Percentiles rank a stretch among this genome's conserved stretches.
These are phyloP conservation scores for Sisymbrium irio DNA, from an alignment of 345 rosid species.

Conservation along the genomic window DNA sequence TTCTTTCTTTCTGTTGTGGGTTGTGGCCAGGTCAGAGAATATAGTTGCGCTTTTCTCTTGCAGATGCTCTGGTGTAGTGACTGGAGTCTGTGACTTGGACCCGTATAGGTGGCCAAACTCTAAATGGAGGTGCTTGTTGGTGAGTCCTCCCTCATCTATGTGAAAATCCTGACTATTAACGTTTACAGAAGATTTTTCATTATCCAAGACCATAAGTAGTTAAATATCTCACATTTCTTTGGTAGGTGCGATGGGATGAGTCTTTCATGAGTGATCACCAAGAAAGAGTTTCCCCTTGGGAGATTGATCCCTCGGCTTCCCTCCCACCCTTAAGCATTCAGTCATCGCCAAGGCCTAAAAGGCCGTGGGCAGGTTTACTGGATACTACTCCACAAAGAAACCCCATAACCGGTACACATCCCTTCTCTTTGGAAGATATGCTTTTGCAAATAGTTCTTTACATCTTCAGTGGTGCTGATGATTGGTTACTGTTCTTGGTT, in stretches of 20 bases:
- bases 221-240: background rate
- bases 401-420: conserved; percentile 48
- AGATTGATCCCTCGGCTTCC: conserved; percentile 75
- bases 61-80: conserved; percentile 76
- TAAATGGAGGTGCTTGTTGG: conserved; percentile 91
- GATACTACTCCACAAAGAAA: conserved; percentile 49
- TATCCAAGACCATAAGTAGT: background rate
- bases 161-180: background rate
- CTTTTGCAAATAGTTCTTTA: background rate
- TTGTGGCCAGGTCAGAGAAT: conserved; percentile 2
- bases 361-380: conserved; percentile 57
- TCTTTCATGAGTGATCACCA: conserved; percentile 50
- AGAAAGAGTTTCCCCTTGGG: conserved; percentile 90
- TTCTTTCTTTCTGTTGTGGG: conserved; percentile 5
- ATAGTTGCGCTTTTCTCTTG: conserved; percentile 14
- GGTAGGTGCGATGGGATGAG: conserved; percentile 90
- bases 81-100: conserved; percentile 67
- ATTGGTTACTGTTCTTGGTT: conserved; percentile 10
- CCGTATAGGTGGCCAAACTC: conserved; percentile 87
- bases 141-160: conserved; percentile 31
- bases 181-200: background rate
- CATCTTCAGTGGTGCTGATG: background rate
- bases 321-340: conserved; percentile 66
- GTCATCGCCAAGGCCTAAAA: conserved; percentile 80
- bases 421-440: background rate